phyloP scores from a whole-genome alignment of 257 asterid genomes.

The Lavandula angustifolia region DNA sequence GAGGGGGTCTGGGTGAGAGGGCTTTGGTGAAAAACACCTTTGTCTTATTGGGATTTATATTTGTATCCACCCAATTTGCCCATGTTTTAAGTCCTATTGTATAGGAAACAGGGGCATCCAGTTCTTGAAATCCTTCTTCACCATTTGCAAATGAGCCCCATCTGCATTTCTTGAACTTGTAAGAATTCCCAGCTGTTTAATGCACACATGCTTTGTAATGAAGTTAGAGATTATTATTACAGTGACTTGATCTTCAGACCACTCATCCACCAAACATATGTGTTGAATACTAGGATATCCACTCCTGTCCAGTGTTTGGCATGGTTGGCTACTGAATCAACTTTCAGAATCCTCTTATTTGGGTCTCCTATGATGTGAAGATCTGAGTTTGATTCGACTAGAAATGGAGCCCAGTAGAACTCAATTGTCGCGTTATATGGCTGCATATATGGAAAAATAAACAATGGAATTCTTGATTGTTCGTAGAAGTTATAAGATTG shows the following conservation, averaged over 20 bases:
- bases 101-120: constrained; percentile 71
- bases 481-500: no score
- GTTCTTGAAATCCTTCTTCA: constrained; percentile 71
- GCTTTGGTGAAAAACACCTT: constrained; percentile 84
- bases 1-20: no score
- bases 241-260: constrained; percentile 74
- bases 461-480: background rate
- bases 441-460: constrained; percentile 31
- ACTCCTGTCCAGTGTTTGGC: constrained; percentile 80
- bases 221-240: constrained; percentile 50
- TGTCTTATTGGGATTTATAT: constrained; percentile 68
- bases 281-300: constrained; percentile 80
- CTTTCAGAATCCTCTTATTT: constrained; percentile 68
- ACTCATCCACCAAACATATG: constrained; percentile 97
- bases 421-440: constrained; percentile 77
- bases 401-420: constrained; percentile 91
- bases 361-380: constrained; percentile 58
- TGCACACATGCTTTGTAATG: no score
- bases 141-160: constrained; percentile 95
- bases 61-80: constrained; percentile 96
- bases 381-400: constrained; percentile 81
- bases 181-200: background rate
- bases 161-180: constrained; percentile 38
- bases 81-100: constrained; percentile 77
- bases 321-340: constrained; percentile 84